phyloP scores from a whole-genome alignment of 1,284 basidiomycete species.

The Laetiporus sulphureus region DNA sequence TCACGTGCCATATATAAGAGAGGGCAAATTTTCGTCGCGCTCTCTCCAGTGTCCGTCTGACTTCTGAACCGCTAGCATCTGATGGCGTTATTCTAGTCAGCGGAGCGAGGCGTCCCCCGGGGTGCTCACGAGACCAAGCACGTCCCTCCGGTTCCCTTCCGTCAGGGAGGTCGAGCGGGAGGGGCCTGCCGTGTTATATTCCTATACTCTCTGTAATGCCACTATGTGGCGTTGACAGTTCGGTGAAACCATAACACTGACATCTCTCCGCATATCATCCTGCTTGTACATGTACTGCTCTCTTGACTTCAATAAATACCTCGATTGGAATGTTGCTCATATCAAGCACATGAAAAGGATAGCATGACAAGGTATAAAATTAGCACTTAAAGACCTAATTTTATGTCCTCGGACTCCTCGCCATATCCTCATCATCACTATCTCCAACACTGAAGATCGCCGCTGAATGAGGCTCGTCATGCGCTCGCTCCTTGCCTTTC shows the following conservation, averaged over 20 bases:
- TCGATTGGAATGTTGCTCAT: neutral
- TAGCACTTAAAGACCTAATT: neutral
- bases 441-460: constrained; percentile 45
- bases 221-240: constrained; percentile 75
- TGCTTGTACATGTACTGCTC: neutral
- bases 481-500: constrained; percentile 38
- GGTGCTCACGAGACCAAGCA: constrained; percentile 65
- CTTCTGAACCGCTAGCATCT: constrained; percentile 34
- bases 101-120: constrained; percentile 62
- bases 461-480: constrained; percentile 20
- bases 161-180: constrained; percentile 43
- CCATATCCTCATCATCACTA: constrained; percentile 34
- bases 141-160: constrained; percentile 25
- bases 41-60: constrained; percentile 31
- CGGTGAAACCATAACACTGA: constrained; percentile 73
- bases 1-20: constrained; percentile 20
- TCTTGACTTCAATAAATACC: neutral
- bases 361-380: neutral
- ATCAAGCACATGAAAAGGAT: neutral
- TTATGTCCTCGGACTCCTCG: constrained; percentile 7
- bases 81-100: constrained; percentile 55
- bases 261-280: constrained; percentile 26
- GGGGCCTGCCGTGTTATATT: constrained; percentile 60
- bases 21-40: constrained; percentile 11
- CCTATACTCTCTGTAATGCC: constrained; percentile 70